Base-by-base conservation (phyloP, 495 filamentous ascomycete species). In the Penicillium coprophilum region DNA sequence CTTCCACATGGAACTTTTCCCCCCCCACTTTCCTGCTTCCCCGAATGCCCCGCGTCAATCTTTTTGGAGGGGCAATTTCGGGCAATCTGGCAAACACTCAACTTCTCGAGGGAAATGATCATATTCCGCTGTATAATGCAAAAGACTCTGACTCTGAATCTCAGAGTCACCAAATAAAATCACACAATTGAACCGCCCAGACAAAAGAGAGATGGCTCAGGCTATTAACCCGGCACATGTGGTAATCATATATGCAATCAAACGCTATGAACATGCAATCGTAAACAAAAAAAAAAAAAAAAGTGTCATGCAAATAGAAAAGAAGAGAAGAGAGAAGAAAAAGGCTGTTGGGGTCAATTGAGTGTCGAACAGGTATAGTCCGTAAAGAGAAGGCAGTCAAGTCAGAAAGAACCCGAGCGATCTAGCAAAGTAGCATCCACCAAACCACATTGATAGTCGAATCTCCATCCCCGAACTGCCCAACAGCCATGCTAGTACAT, bases 211-310 rank as follows among this genome's bases (percentile, higher is more conserved):
- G 50, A 53, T 24, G 39, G 43, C 46, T 20, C 40, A 44, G 51
- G 38, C 28, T n/a, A 34, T 44, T 9, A 4, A 31, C 50, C 50
- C 21, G 38, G n/a, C n/a, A n/a, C n/a, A n/a, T 5, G 38, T 40
- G 34, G 34, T 32, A 31, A 17, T 39, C 39, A 41, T 40, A 44
- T 36, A 63, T 64, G 61, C 61, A 64, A 58, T 53, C 19, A 27
- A 64, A 62, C 58, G 62, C 62, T 59, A 50, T 48, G 46, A 24
- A 58, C 41, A 54, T 52, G 28, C 56, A 45, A 57, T 58, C 41
- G 57, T 49, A 38, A 48, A 36, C 17, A 43, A 10, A 45, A 27
- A 5, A 27, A 27, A 38, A 48, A 36, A 13, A 43, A 10, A 45
- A 27, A 5, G 7, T 5, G 28, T 47, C 40, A 45, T 39, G 44